Conservation (phyloP, 495 filamentous ascomycete species). For the Penicillium taxi region DNA sequence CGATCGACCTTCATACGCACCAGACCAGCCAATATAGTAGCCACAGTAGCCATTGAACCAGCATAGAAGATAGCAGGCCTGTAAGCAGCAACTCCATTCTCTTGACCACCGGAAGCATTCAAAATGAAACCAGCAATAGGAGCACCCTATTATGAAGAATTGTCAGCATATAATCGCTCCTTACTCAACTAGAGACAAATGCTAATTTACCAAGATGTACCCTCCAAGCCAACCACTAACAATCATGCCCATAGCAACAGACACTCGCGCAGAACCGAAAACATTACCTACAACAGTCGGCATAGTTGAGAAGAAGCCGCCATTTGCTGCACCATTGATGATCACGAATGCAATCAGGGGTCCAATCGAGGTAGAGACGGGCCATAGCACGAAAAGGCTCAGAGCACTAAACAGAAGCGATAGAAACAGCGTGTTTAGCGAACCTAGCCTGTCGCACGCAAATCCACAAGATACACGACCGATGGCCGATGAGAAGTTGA, state of each 20-base stretch:
- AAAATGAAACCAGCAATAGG: constrained; percentile 54
- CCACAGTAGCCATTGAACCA: constrained; percentile 27
- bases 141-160: constrained; percentile 31
- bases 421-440: constrained; percentile 43
- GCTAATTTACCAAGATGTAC: constrained; percentile 42
- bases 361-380: constrained; percentile 42
- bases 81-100: constrained; percentile 40
- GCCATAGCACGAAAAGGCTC: constrained; percentile 52
- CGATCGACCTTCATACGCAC: constrained; percentile 22
- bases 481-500: constrained; percentile 47
- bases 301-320: constrained; percentile 52
- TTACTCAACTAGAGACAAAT: not conserved
- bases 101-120: constrained; percentile 43
- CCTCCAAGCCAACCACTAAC: constrained; percentile 53
- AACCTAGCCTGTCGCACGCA: constrained; percentile 42
- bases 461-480: constrained; percentile 45
- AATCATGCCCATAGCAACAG: constrained; percentile 54
- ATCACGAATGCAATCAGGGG: constrained; percentile 46
- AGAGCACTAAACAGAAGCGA: constrained; percentile 41
- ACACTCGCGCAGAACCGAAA: constrained; percentile 46
- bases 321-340: constrained; percentile 50
- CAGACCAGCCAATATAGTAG: constrained; percentile 15
- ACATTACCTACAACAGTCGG: constrained; percentile 53
- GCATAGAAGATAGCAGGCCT: constrained; percentile 55
- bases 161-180: not conserved